These are phyloP conservation scores for Parachlorella kessleri DNA, from an alignment of 139 green algal genomes.

Conservation along the genomic window DNA sequence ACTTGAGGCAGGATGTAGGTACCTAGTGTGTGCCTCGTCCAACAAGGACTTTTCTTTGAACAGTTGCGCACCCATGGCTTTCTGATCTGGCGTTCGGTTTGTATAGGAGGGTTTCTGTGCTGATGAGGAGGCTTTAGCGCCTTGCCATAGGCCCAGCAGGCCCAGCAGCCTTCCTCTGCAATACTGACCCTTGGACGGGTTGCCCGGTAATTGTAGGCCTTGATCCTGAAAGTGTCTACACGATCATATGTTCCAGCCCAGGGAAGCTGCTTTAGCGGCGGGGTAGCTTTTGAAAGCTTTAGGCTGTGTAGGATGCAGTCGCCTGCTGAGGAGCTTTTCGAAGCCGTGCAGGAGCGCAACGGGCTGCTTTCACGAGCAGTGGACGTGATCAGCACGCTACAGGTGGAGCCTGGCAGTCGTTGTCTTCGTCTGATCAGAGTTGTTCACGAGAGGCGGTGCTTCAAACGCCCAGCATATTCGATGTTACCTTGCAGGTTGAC, in stretches of 20 bases:
- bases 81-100: too few relatives aligned
- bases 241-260: background rate
- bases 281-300: too few relatives aligned
- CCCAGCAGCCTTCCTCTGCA: background rate
- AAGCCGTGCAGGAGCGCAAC: background rate
- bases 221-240: background rate
- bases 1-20: too few relatives aligned
- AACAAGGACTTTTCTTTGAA: too few relatives aligned
- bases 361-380: background rate
- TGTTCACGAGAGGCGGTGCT: background rate
- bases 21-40: too few relatives aligned
- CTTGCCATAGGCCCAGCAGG: background rate
- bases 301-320: background rate
- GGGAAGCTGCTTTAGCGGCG: background rate
- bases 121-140: too few relatives aligned
- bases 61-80: too few relatives aligned
- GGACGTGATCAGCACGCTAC: background rate
- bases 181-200: background rate
- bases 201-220: background rate
- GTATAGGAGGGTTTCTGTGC: too few relatives aligned
- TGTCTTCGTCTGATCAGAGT: background rate
- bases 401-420: background rate
- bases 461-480: too few relatives aligned
- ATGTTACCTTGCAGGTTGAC: background rate
- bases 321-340: background rate